Conservation (phyloP, 768 basidiomycete genomes). For the Naganishia vishniacii region DNA sequence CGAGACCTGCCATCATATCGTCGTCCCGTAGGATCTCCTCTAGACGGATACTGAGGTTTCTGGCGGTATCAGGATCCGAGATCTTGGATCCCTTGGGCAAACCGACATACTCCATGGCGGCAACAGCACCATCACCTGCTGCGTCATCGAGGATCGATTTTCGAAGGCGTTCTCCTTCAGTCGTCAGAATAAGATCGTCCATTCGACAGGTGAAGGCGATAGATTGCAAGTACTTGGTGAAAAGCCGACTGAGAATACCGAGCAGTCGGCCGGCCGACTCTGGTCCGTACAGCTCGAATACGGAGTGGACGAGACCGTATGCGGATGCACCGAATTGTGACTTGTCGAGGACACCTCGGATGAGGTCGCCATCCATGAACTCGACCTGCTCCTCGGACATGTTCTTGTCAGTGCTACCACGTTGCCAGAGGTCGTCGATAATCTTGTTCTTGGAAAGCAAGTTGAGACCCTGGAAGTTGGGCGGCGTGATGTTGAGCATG, state of each 20-base stretch:
- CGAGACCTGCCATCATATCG: conserved; percentile 92
- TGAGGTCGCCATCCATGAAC: conserved; percentile 85
- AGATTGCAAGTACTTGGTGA: conserved; percentile 94
- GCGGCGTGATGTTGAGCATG: conserved; percentile 82
- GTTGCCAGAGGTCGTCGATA: conserved; percentile 69
- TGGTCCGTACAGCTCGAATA: conserved; percentile 90
- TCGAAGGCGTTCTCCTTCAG: conserved; percentile 68
- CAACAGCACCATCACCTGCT: conserved; percentile 70
- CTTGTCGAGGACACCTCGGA: conserved; percentile 93
- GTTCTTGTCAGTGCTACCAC: conserved; percentile 54
- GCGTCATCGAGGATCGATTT: conserved; percentile 63
- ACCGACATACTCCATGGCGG: conserved; percentile 66
- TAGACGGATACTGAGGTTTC: conserved; percentile 56
- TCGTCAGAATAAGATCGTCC: conserved; percentile 90
- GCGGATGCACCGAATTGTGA: conserved; percentile 94
- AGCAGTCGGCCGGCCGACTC: conserved; percentile 83
- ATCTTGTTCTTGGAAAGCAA: conserved; percentile 82
- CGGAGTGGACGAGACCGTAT: conserved; percentile 93
- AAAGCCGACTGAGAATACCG: conserved; percentile 83
- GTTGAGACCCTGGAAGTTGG: conserved; percentile 71
- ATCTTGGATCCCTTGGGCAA: conserved; percentile 54
- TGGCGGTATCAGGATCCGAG: conserved; percentile 45
- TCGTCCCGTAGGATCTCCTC: conserved; percentile 93
- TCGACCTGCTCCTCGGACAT: conserved; percentile 76
- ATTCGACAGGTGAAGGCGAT: conserved; percentile 97